Evolutionary conservation across 176 grass and related monocot species (phyloP).

Genomic region (Cocos nucifera): DNA sequence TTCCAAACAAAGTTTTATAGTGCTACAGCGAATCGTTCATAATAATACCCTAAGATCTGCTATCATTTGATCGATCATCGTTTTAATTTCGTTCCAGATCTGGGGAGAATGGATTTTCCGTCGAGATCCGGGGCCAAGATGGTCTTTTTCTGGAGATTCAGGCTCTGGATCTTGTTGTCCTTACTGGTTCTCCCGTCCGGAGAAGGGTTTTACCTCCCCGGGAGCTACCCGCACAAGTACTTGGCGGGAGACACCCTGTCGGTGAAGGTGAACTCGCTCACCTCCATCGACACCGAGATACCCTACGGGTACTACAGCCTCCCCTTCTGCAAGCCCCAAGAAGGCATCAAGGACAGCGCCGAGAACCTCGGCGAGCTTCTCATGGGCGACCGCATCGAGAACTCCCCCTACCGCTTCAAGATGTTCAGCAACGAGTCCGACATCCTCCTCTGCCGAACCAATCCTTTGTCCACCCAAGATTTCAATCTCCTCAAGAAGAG

Average conservation of each 20-base stretch:
- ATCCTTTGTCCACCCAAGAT: conserved; percentile 21
- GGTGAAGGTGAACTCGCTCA: conserved; percentile 81
- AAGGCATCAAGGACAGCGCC: conserved; percentile 65
- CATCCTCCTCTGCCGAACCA: conserved; percentile 46
- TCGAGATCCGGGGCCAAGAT: conserved; percentile 12
- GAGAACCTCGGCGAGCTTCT: conserved; percentile 82
- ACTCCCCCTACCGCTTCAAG: conserved; percentile 61
- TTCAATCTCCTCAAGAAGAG: conserved; percentile 51
- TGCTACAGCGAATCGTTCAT: too few relatives aligned
- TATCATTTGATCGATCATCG: neutral
- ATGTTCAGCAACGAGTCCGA: conserved; percentile 63
- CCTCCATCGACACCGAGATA: conserved; percentile 76
- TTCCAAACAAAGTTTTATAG: too few relatives aligned
- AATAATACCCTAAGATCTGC: neutral
- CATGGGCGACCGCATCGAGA: conserved; percentile 84
- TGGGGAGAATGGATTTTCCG: neutral
- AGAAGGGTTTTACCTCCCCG: conserved; percentile 53
- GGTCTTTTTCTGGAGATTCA: neutral
- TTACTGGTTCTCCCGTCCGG: neutral
- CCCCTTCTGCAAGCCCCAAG: conserved; percentile 48
- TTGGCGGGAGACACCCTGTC: conserved; percentile 19
- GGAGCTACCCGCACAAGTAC: conserved; percentile 81
- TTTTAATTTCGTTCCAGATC: conserved; percentile 10
- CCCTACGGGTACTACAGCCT: conserved; percentile 77
- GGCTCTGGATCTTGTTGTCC: conserved; percentile 4